Base-by-base conservation (phyloP, 306 rosid genomes). In the Casuarina cunninghamiana region DNA sequence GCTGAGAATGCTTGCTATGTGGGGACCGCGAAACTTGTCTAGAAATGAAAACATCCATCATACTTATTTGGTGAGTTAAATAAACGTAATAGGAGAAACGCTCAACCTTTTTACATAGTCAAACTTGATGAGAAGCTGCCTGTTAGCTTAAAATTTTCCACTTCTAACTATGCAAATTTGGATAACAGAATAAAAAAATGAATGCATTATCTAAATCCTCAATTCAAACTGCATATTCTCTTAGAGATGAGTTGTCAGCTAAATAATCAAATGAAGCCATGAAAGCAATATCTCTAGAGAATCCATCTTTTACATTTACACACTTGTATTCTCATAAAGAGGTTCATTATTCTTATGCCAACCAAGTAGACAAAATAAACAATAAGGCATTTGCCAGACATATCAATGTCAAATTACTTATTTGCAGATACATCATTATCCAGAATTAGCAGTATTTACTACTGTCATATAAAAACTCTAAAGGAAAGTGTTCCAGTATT, bases 1-100 rank as follows among this genome's bases (percentile, higher is more conserved):
- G 94, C 87, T 93, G 99, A 82, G 97, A 90, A 91, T 89, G 98
- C 99, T 96, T 96, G 99, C 97, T 93, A 96, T 89, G 92, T 70
- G 98, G 99, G 82, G 99, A 96, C 98, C 97, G 89, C 94, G 90
- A 96, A 90, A 96, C 91, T 90, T 90, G 99, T 96, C 99, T 96
- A 96, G 89, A 96, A 96, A 93, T 85, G 89, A 87, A 93, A 93
- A 81, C 82, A 86, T 76, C 90, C 93, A 93, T 92, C 90, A 90
- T 90, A 90, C 97, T 91, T 83, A 85, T 88, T 87, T 84, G 86
- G 94, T 91, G 88, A 96, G 97, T 86, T 90, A 83, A 83, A 83
- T 78, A 81, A 62, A 81, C 80, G 71, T 76, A 83, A 86, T 80
- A 80, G 82, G 80, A 84, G 83, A 68, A 86, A 85, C 82, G 82